Base-by-base conservation (phyloP, 2,329 filamentous ascomycete species). In the Hypoxylon rubiginosum region DNA sequence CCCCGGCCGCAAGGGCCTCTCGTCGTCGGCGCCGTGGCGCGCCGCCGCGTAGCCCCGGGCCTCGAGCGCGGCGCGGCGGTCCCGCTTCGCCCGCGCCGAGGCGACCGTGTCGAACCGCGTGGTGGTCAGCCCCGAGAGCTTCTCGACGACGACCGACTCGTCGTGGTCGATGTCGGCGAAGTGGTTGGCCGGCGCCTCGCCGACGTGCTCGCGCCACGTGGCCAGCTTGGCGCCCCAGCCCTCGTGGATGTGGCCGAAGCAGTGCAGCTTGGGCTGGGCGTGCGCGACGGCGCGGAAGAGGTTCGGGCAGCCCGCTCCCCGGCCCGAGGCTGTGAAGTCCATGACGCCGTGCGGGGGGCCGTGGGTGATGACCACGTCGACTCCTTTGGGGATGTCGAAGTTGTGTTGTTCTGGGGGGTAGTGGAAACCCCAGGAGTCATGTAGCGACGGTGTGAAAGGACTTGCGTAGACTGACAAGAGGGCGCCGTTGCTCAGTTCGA, bases 211-310 rank as follows among this genome's bases (percentile, higher is more conserved):
- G 2, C 81, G 77, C 89, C 88, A 91, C 1, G 78, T 77, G 0
- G 87, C 82, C 2, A 86, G 64, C 56, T 83, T 84, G 0, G 81
- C 83, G 2, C 88, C 89, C 85, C 87, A 90, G 0, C 80, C 82
- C 68, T 87, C 84, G 71, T 89, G 86, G n/a, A 88, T 84, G 66
- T 88, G 86, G 0, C 86, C 86, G 62, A 88, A 88, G 73, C 85
- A 88, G 72, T 87, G 84, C 3, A 88, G 67, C 6, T 73, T 72
- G 1, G 86, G 86, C 28, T 76, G 78, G 1, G 81, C 79, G 0
- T 72, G 71, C 1, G 79, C 77, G 0, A 88, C 71, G 0, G 86
- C 83, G 0, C 72, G 73, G 57, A 86, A 82, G 2, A 89, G 79
- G 15, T 79, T 65, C 0, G 70, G 68, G 62, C 84, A 84, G 19